phyloP scores from a whole-genome alignment of 2,329 filamentous ascomycete genomes.

The Cadophora luteo-olivacea region DNA sequence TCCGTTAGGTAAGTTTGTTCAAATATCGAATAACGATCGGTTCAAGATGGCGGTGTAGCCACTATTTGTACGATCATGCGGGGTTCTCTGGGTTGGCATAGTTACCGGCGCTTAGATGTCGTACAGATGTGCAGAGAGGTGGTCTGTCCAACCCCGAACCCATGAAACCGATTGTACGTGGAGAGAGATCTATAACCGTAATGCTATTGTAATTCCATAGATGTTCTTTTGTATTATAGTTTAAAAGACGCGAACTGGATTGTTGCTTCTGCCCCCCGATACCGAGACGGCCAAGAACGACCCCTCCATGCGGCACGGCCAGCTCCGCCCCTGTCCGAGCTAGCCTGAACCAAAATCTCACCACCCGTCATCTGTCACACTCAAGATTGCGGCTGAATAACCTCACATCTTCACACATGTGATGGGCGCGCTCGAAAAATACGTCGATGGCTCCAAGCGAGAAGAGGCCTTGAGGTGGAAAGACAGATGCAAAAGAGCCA shows the following conservation, averaged over 20 bases:
- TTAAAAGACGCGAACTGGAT: no score
- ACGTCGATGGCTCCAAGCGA: constrained; percentile 6
- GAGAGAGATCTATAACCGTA: no score
- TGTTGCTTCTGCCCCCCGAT: background rate
- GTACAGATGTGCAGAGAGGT: background rate
- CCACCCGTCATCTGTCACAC: background rate
- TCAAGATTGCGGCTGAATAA: constrained; percentile 9
- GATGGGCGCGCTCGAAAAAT: constrained; percentile 24
- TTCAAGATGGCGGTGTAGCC: background rate
- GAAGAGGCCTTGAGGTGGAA: constrained; percentile 5
- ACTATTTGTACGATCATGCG: constrained; percentile 10
- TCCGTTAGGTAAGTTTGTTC: background rate
- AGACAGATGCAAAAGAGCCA: constrained; percentile 13
- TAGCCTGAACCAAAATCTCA: background rate
- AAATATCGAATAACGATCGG: constrained; percentile 8
- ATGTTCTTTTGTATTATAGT: no score
- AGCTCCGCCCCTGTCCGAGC: background rate
- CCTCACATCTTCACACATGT: background rate
- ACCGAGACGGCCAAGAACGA: constrained; percentile 4
- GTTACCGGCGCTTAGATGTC: constrained; percentile 13
- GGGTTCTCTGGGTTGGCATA: constrained; percentile 13
- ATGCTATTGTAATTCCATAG: no score
- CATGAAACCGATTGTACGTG: no score
- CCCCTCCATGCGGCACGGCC: constrained; percentile 11
- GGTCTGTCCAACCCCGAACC: no score